These are phyloP conservation scores for Periconia digitata DNA, from an alignment of 2,329 filamentous ascomycete species.

Conservation along the genomic window DNA sequence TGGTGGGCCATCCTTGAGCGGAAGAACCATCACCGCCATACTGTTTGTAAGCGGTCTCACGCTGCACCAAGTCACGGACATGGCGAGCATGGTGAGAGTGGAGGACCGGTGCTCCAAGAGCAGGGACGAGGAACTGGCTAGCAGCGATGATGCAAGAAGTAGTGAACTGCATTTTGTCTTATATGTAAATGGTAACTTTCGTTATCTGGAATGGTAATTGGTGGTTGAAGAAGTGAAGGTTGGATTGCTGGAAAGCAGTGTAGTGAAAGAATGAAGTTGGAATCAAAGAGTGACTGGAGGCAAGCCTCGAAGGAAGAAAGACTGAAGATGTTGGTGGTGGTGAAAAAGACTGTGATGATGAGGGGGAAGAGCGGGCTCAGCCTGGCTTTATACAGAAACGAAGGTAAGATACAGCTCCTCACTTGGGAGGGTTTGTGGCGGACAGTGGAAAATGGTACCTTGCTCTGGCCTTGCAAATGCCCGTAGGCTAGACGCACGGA, in stretches of 20 bases:
- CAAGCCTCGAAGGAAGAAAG: conserved; percentile 18
- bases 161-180: conserved; percentile 20
- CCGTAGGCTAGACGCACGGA: conserved; percentile 8
- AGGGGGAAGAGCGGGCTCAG: conserved; percentile 1
- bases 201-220: conserved; percentile 5
- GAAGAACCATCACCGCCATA: conserved; percentile 41
- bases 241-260: conserved; percentile 3
- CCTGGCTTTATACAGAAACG: conserved; percentile 9
- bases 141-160: conserved; percentile 26
- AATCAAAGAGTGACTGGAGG: conserved; percentile 20
- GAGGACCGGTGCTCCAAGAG: conserved; percentile 26
- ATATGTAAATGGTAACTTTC: conserved; percentile 2
- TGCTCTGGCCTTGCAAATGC: conserved; percentile 4
- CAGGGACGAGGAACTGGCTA: conserved; percentile 31
- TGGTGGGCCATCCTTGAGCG: conserved; percentile 41
- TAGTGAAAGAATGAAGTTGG: conserved; percentile 13
- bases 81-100: conserved; percentile 6
- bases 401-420: background rate
- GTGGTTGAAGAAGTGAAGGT: conserved; percentile 4
- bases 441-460: conserved; percentile 1
- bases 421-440: background rate
- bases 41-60: conserved; percentile 21
- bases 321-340: conserved; percentile 13
- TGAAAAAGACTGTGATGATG: conserved; percentile 11
- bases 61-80: conserved; percentile 17